Evolutionary conservation across 2,329 filamentous ascomycete species (phyloP), one percentile per base, ranked within the genome.

Genomic region (Exophiala alcalophila): DNA sequence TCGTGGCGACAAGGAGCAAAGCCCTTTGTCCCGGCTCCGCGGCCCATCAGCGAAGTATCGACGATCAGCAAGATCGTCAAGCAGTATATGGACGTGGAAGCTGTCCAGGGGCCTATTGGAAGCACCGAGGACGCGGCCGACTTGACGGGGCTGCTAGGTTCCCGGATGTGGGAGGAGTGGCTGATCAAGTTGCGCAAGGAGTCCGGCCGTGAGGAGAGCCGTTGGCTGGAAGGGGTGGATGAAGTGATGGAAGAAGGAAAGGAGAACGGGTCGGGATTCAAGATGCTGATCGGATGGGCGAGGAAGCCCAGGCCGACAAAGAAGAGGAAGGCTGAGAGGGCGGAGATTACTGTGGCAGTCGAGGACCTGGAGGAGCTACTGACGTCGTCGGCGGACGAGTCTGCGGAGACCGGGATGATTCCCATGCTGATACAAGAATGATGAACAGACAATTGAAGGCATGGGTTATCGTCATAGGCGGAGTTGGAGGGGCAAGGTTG

Each of bases 121-220:
- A 84, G 77, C 57, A 88, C 84, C 0, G 78, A 81, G 35, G 78
- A 81, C 59, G 78, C 83, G 10, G 86, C 86, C 2, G 81, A 78
- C 56, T 72, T 95, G 53, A 84, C 86, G 9, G 90, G 90, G 14
- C 69, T 97, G 27, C 80, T 91, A 1, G 92, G 88, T 4, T 83
- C 84, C 18, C 92, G 89, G 82, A 82, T 83, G 62, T 98, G 90
- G 91, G 92, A 98, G 75, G 85, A 87, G 63, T 98, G 92, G 92
- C 77, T 97, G 64, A 69, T 96, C 54, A 86, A 88, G 59, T 77
- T 91, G 58, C 86, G 92, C 68, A 78, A 83, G 68, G 90, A 96
- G 71, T 92, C 44, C 18, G 82, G 83, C 11, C 81, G 86, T 64
- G 66, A 67, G 25, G 68, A 73, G 51, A 64, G 65, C 48, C 64